Evolutionary conservation across 2,329 filamentous ascomycete genomes (phyloP).

Genomic region (Salinomyces thailandicus): DNA sequence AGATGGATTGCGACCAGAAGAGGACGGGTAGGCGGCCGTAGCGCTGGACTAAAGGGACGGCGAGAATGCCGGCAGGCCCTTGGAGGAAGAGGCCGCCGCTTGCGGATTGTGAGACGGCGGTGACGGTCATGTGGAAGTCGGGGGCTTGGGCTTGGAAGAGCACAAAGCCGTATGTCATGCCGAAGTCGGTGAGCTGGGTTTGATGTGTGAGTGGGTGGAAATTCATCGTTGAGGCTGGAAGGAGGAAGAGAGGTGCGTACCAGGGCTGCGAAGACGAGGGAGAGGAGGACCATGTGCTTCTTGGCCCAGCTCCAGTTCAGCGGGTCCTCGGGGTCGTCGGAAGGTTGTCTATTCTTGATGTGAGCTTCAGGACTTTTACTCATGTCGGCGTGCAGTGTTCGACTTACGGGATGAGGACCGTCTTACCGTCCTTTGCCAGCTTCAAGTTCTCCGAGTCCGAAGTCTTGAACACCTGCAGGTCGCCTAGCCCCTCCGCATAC

Average conservation of each 20-base stretch:
- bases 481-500: constrained; percentile 1
- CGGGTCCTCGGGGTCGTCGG: constrained; percentile 3
- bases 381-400: no score
- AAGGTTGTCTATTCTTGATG: neutral
- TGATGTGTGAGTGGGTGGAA: no score
- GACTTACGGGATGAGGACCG: constrained; percentile 6
- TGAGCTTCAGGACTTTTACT: no score
- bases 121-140: constrained; percentile 1
- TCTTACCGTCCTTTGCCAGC: constrained; percentile 4
- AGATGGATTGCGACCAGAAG: constrained; percentile 21
- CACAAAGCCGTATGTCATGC: constrained; percentile 1
- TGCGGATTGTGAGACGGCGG: neutral
- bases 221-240: no score
- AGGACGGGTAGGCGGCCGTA: constrained; percentile 13
- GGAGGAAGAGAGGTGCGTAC: neutral
- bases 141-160: neutral
- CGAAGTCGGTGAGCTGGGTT: constrained; percentile 1
- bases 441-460: constrained; percentile 4
- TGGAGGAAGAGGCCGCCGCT: neutral
- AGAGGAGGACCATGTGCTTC: neutral
- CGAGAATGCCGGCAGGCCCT: neutral
- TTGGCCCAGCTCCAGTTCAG: constrained; percentile 7
- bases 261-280: constrained; percentile 9
- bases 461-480: constrained; percentile 4
- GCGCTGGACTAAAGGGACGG: constrained; percentile 1